Conservation (phyloP, 75 land plant species). For the Pseudotsuga menziesii region DNA sequence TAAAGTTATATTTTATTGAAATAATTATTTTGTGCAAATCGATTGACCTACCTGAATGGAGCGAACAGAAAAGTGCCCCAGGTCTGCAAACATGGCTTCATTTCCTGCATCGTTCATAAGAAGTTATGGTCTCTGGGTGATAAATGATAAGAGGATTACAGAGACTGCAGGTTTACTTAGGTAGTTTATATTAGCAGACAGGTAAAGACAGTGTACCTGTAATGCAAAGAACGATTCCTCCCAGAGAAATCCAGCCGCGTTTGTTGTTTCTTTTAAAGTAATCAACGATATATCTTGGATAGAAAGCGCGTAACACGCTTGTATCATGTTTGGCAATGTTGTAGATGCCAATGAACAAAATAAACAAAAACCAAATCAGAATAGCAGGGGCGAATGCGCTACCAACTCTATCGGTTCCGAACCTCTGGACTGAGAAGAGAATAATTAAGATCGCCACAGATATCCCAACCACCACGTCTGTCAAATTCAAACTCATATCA, state of each 20-base stretch:
- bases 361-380: constrained; percentile 34
- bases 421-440: constrained; percentile 31
- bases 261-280: constrained; percentile 31
- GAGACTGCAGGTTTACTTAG: neutral
- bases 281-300: constrained; percentile 28
- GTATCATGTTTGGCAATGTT: constrained; percentile 38
- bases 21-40: no score
- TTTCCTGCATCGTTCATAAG: constrained; percentile 28
- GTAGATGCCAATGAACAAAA: constrained; percentile 29
- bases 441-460: constrained; percentile 30
- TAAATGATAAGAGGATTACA: neutral
- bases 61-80: constrained; percentile 62
- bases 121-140: neutral
- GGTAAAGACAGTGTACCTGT: constrained; percentile 23
- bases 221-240: constrained; percentile 45
- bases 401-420: constrained; percentile 57
- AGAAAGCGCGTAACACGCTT: constrained; percentile 32
- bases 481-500: neutral
- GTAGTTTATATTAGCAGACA: no score
- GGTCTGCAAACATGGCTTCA: constrained; percentile 83
- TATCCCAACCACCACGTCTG: constrained; percentile 35
- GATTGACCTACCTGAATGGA: constrained; percentile 40
- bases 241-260: constrained; percentile 42
- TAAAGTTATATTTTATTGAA: no score
- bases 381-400: constrained; percentile 41